A percentile compares a stretch with the other conserved stretches of the same genome.
These are phyloP conservation scores for Coemansia furcata DNA, from an alignment of 192 early-diverging fungal species.

Conservation along the genomic window DNA sequence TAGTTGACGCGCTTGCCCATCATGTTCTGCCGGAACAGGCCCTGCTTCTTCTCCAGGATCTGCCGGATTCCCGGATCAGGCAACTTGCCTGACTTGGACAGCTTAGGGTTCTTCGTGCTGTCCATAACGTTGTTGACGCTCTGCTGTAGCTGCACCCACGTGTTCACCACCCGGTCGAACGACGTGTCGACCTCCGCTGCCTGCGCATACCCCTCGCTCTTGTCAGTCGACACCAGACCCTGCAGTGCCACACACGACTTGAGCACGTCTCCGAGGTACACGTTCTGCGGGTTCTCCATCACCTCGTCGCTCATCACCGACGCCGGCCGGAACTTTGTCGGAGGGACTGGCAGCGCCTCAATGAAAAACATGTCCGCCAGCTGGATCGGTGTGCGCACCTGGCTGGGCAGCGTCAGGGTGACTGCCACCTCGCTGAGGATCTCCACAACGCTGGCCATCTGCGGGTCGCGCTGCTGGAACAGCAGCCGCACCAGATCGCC, in stretches of 20 bases:
- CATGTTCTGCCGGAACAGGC: slow-evolving; percentile 99
- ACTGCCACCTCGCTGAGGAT: slow-evolving; percentile 12
- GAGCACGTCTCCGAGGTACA: slow-evolving; percentile 79
- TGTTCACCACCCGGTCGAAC: slow-evolving; percentile 51
- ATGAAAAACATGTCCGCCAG: slow-evolving; percentile 90
- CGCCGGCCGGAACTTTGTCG: slow-evolving; percentile 91
- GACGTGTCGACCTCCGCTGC: slow-evolving; percentile 16
- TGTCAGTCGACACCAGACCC: slow-evolving; percentile 42
- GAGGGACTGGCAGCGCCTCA: slow-evolving; percentile 86
- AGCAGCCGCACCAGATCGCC: slow-evolving; percentile 70
- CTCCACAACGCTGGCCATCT: slow-evolving; percentile 24
- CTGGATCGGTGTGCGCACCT: slow-evolving; percentile 49
- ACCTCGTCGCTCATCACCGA: slow-evolving; percentile 85
- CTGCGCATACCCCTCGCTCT: slow-evolving; percentile 20
- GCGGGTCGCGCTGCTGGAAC: slow-evolving; percentile 70
- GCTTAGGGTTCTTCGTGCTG: slow-evolving; percentile 78
- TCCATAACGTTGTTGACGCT: slow-evolving; percentile 93
- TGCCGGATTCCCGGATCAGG: slow-evolving; percentile 92
- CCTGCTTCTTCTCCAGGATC: slow-evolving; percentile 98
- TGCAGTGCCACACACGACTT: slow-evolving; percentile 71
- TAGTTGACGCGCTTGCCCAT: slow-evolving; percentile 99
- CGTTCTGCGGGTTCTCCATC: slow-evolving; percentile 96
- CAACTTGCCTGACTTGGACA: slow-evolving; percentile 57
- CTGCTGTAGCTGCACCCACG: slow-evolving; percentile 83
- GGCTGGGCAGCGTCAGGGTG: slow-evolving; percentile 38